Evolutionary conservation across 495 filamentous ascomycete species (phyloP).

Genomic region (Xylaria nigripes): DNA sequence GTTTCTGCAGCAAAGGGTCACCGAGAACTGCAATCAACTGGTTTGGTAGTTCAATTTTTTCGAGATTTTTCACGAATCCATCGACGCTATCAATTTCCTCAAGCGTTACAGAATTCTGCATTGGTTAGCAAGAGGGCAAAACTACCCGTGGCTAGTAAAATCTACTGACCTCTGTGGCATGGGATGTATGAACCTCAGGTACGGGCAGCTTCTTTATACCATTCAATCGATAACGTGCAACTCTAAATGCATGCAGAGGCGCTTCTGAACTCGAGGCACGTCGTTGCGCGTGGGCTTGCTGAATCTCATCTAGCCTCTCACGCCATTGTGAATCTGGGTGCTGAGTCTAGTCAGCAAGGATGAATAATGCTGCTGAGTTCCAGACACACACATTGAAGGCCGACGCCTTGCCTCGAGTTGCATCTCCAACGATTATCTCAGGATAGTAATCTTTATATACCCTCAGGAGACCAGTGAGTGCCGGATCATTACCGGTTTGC

Average conservation of each 20-base stretch:
- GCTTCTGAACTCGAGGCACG: conserved; percentile 26
- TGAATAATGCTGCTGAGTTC: neutral
- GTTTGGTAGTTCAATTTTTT: conserved; percentile 71
- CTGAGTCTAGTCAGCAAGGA: conserved; percentile 26
- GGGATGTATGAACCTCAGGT: conserved; percentile 66
- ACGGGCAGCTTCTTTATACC: conserved; percentile 38
- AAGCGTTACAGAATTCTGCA: conserved; percentile 55
- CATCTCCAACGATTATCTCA: conserved; percentile 71
- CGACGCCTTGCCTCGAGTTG: conserved; percentile 44
- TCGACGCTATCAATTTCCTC: conserved; percentile 71
- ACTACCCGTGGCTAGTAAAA: neutral
- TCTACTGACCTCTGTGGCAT: conserved; percentile 52
- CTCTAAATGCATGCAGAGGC: conserved; percentile 42
- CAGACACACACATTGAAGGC: conserved; percentile 45
- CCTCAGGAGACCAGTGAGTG: conserved; percentile 66
- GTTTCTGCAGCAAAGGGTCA: conserved; percentile 72
- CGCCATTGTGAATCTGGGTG: conserved; percentile 76
- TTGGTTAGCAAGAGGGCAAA: conserved; percentile 8
- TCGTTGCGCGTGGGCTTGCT: conserved; percentile 47
- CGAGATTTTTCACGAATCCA: conserved; percentile 65
- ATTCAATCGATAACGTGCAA: conserved; percentile 41
- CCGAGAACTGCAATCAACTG: conserved; percentile 70
- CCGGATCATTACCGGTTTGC: conserved; percentile 61
- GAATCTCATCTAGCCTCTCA: conserved; percentile 55
- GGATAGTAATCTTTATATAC: conserved; percentile 88